Evolutionary conservation across 805 yeast species (phyloP).

Genomic region (Cyberlindnera suaveolens): DNA sequence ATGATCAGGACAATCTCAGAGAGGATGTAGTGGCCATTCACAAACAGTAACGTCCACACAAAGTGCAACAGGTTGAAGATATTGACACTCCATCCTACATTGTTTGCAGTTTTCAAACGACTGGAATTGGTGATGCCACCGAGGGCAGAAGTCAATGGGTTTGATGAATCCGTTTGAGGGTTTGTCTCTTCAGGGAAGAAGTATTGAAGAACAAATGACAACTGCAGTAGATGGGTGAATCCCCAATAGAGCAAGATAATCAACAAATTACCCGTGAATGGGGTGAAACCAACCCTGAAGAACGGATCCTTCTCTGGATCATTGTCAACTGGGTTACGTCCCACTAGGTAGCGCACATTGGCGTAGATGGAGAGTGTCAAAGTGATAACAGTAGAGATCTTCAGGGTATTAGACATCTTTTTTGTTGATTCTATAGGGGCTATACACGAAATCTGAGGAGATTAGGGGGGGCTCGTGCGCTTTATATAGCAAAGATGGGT

Average conservation of each 20-base stretch:
- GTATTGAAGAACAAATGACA: constrained; percentile 40
- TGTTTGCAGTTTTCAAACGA: constrained; percentile 18
- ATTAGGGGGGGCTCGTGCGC: not conserved
- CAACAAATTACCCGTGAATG: constrained; percentile 56
- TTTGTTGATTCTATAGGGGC: not conserved
- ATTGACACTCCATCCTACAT: constrained; percentile 57
- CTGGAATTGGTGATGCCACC: constrained; percentile 14
- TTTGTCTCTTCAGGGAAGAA: constrained; percentile 29
- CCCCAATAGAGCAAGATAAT: constrained; percentile 54
- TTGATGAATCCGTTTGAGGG: constrained; percentile 30
- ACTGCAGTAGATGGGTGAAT: constrained; percentile 45
- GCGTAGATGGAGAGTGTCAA: constrained; percentile 52
- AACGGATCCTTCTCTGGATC: constrained; percentile 38
- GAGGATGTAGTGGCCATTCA: constrained; percentile 49
- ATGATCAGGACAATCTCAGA: constrained; percentile 52
- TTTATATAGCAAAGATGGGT: too few relatives aligned
- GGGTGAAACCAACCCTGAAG: constrained; percentile 52
- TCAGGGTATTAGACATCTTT: constrained; percentile 23
- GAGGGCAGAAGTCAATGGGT: constrained; percentile 22
- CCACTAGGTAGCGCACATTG: constrained; percentile 49
- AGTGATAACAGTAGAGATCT: constrained; percentile 44
- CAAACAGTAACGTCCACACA: constrained; percentile 60
- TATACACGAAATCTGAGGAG: not conserved
- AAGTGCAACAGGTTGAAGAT: constrained; percentile 54
- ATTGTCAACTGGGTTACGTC: constrained; percentile 40